Base-by-base conservation (phyloP, 2,329 filamentous ascomycete genomes). In the Sarocladiaceae sp. region DNA sequence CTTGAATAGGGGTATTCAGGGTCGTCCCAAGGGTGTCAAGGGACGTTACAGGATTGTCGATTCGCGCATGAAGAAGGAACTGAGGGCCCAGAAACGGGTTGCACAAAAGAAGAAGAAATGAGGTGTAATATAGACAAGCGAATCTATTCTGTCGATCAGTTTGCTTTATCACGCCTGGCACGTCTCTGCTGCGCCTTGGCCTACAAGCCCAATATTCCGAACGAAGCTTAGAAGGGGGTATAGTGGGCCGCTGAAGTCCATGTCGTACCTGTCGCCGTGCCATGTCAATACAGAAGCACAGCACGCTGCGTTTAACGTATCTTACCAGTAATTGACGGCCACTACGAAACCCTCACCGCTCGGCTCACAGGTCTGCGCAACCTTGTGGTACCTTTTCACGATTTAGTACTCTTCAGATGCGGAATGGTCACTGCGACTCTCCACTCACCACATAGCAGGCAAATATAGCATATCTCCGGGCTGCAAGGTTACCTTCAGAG, bases 1-100 rank as follows among this genome's bases (percentile, higher is more conserved):
- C 55, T 72, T 81, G 49, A 97, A 97, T 70, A 86, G 84, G 60
- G 93, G 90, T 63, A 84, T 96, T 64, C 83, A 88, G 66, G 93
- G 92, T 18, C 79, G 93, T 60, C 94, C 94, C 2, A 87, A 84
- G 68, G 94, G 93, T 54, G 90, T 96, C 22, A 97, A 96, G 81
- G 93, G 93, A 33, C 86, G 90, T 59, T 99, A 99, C 70, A 96
- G 96, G 78, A 96, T 99, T 78, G 93, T 99, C 52, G 93, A 97
- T 72, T 76, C 89, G 13, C 81, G 94, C 60, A 83, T 97, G 84
- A 97, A 97, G 83, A 97, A 97, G 84, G 94, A 97, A 76, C 80
- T 94, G 52, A 77, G 91, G 66, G 91, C 88, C 2, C 79, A 93
- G 70, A 96, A 96, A 83, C 82, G 92, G 62, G 65, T 79, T 54